Evolutionary conservation across 192 early-diverging fungal species (phyloP), one percentile per base, ranked within the genome.

Genomic region (Obelidium mucronatum): DNA sequence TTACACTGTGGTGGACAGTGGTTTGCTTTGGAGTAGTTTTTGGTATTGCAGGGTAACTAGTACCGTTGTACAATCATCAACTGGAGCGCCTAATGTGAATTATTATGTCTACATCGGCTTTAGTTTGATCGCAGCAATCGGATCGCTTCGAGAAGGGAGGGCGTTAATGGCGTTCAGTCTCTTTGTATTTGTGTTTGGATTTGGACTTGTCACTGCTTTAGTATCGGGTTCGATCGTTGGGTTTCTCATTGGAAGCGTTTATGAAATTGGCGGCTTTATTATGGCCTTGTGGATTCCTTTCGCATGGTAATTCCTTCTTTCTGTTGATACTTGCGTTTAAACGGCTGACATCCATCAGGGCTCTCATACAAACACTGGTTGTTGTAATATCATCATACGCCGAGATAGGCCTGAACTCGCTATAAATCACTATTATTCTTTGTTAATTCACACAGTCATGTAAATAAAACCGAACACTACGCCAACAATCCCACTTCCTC

Each of bases 241-340:
- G 4, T 60, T 35, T 42, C 39, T 78, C 33, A 39, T 78, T 36
- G 77, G 69, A 2, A 40, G 30, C 37, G 52, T 70, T 17, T 78
- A 78, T 59, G 53, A 78, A 35, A 40, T 60, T 3, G 69, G 42
- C 19, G 68, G 61, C 5, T 78, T 78, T 58, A 40, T 19, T 28
- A 78, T 78, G 77, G 39, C 77, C 17, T 17, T 60, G 30, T 78
- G 77, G 77, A 52, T 73, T 26, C 77, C 77, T 33, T 33, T 73
- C 4, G 77, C 56, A 5, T 78, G 77, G 2, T 19, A 75, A n/a
- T n/a, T n/a, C n/a, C n/a, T n/a, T n/a, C n/a, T n/a, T 61, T 17
- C 19, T 22, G 2, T 22, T 61, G 59, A 26, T 61, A 17, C 17
- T 22, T 61, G n/a, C 59, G n/a, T 26, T 15, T 3, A 0, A 1